phyloP scores from a whole-genome alignment of 768 basidiomycete genomes.

The Psilocybe sp. region DNA sequence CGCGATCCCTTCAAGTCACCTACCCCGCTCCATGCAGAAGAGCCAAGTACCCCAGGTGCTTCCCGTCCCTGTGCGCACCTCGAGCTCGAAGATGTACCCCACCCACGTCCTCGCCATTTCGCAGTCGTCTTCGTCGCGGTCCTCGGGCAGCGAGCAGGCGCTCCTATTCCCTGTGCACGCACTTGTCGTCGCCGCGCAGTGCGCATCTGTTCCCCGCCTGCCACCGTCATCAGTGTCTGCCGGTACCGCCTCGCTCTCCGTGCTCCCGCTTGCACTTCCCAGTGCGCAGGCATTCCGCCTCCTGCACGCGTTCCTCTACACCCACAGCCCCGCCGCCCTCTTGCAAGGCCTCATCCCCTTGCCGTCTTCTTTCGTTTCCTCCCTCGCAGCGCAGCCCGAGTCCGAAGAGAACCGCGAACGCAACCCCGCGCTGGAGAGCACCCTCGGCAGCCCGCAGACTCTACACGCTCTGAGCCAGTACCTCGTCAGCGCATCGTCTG shows the following conservation, averaged over 20 bases:
- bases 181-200: conserved; percentile 59
- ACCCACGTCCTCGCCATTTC: conserved; percentile 58
- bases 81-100: conserved; percentile 31
- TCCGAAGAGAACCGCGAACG: too few species aligned
- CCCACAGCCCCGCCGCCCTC: conserved; percentile 56
- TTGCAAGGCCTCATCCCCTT: conserved; percentile 63
- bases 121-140: conserved; percentile 47
- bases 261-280: conserved; percentile 69
- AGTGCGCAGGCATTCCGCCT: conserved; percentile 66
- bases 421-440: too few species aligned
- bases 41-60: conserved; percentile 63
- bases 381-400: conserved; percentile 24
- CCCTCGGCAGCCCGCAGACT: conserved; percentile 44
- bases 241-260: conserved; percentile 49
- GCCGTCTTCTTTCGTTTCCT: conserved; percentile 41
- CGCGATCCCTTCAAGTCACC: conserved; percentile 47
- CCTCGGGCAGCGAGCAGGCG: conserved; percentile 38
- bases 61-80: conserved; percentile 38
- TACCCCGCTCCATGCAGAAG: conserved; percentile 65
- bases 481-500: conserved; percentile 42
- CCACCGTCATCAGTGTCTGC: conserved; percentile 33
- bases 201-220: conserved; percentile 52
- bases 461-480: conserved; percentile 56
- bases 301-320: conserved; percentile 68
- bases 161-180: conserved; percentile 61